Base-by-base conservation (phyloP, 2,329 filamentous ascomycete species). In the Chaetomiaceae sp. region DNA sequence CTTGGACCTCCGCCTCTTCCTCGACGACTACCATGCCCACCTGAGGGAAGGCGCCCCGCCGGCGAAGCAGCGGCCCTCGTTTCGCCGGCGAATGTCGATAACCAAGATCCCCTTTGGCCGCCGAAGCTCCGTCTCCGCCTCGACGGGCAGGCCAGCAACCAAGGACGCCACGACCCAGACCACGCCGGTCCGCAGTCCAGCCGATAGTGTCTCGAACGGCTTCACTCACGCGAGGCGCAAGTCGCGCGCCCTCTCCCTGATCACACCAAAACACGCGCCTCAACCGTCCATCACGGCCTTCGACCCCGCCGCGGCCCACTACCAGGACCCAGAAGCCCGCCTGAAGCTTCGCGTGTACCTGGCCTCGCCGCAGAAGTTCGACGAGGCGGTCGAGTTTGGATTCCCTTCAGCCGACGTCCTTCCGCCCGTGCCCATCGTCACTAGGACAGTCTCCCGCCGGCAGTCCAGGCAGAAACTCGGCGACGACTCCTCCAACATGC, bases 331-430 rank as follows among this genome's bases (percentile, higher is more conserved):
- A 0, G 89, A 95, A 66, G 89, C 91, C 36, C 83, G 92, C 31
- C 78, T 89, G 63, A 96, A 95, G 71, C 75, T 97, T 19, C 84
- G 91, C 12, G 84, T 89, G 6, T 96, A 91, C 64, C 80, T 96
- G 19, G 88, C 89, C 7, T 95, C 91, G 1, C 88, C 91, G 1
- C 89, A 95, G 61, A 96, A 95, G 67, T 97, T 97, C 63, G 92
- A 97, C 66, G 92, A 97, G 70, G 91, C 89, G 1, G 82, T 97
- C 48, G 89, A 95, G 67, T 96, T 95, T 69, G 92, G 92, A 0
- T 97, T 96, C 63, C 90, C 91, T 0, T 83, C 85, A 0, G 75
- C 75, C 33, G 78, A 83, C 31, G 70, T 63, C 7, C 58, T 71
- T 19, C 61, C 67, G 3, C 62, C 71, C n/a, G 63, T 62, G 1